Base-by-base conservation (phyloP, 1,139 yeast genomes). In the Lodderomyces beijingensis region DNA sequence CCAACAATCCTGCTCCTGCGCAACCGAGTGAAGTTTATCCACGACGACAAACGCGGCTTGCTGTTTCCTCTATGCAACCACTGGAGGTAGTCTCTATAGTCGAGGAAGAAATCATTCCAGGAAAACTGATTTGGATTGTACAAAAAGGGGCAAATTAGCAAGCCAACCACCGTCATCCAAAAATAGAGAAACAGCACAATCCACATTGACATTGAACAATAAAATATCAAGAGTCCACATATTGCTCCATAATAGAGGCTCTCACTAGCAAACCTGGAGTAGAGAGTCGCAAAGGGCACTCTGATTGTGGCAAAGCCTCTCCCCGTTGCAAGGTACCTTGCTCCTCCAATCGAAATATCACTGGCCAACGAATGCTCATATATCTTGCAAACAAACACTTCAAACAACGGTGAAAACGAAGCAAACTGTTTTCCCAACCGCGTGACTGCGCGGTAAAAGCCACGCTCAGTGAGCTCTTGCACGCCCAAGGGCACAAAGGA, bases 261-360 rank as follows among this genome's bases (percentile, higher is more conserved):
- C 28, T 66, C 73, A 12, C 57, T 46, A 0, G 77, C 71, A 50
- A 66, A 73, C 31, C 76, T 49, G 2, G 75, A 52, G 47, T 70
- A 73, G 6, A 73, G 49, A 1, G 53, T 49, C 1, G 70, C 50
- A 44, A 72, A 70, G 6, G 73, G 60, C 5, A 63, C 59, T 41
- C 79, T 51, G 2, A 60, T 51, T 0, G 78, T 73, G 23, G 78
- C 74, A 49, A 73, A 70, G 1, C 77, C 77, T 48, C 79, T 53
- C 10, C 77, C 78, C 0, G 79, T 73, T 2, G 77, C 71, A 43
- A 73, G 69, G 45, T 73, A 73, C 36, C 61, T 60, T 6, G 79
- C 79, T 10, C 78, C 78, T 1, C 79, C 78, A 33, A 70, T 48
- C 4, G 70, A 52, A 28, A 73, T 56, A 49, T 73, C 76, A 39